Percentiles rank a stretch among this genome's conserved stretches.
Conservation (phyloP, 169 alveolate genomes). For the Plasmodium inui region DNA sequence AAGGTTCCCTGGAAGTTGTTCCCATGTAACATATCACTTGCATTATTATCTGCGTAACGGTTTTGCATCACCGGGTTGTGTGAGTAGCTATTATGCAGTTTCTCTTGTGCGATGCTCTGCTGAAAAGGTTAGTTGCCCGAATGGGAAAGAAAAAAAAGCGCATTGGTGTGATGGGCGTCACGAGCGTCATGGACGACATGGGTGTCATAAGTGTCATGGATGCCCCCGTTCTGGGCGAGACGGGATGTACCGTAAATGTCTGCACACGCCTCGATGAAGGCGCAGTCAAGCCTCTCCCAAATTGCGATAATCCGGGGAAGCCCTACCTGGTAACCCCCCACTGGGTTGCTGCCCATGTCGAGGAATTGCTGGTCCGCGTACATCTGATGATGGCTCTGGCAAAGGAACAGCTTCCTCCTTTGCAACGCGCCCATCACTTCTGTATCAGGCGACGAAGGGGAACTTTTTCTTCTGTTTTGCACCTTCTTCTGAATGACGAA, state of each 20-base stretch:
- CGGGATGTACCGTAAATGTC: not conserved
- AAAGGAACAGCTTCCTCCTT: conserved; percentile 1
- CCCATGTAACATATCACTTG: not conserved
- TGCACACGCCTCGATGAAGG: not conserved
- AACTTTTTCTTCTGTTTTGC: not conserved
- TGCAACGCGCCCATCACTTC: conserved; percentile 1
- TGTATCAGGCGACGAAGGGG: not conserved
- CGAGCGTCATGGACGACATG: too few relatives aligned
- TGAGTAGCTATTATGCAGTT: not conserved
- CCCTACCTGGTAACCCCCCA: conserved; percentile 10
- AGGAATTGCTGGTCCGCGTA: not conserved
- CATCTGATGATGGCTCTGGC: conserved; percentile 48
- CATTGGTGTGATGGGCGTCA: not conserved
- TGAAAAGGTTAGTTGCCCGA: not conserved
- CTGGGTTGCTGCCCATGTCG: not conserved
- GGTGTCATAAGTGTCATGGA: too few relatives aligned
- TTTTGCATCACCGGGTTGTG: not conserved
- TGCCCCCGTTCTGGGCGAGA: not conserved
- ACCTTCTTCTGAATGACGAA: not conserved
- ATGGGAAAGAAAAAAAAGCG: not conserved
- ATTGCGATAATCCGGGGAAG: not conserved
- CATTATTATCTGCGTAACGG: not conserved
- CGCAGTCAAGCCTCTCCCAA: too few relatives aligned
- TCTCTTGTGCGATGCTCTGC: not conserved
- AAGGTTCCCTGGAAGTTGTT: not conserved